phyloP scores from a whole-genome alignment of 805 yeast genomes.

The Vanderwaltozyma verrucispora region DNA sequence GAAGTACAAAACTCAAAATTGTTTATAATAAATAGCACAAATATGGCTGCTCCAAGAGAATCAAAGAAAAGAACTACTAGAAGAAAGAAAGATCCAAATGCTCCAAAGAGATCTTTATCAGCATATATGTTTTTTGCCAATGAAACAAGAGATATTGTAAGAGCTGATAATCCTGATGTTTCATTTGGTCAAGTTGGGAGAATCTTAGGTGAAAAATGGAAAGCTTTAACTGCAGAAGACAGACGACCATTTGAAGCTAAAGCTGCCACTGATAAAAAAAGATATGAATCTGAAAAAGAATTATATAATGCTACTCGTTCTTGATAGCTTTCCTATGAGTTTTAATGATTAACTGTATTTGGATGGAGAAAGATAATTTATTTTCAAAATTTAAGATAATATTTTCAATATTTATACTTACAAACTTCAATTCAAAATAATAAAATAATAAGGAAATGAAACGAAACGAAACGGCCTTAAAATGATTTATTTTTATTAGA shows the following conservation, averaged over 20 bases:
- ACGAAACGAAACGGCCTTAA: no score
- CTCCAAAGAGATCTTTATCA: conserved; percentile 96
- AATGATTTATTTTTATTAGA: no score
- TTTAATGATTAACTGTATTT: no score
- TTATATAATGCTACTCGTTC: conserved; percentile 48
- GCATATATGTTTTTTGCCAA: conserved; percentile 99
- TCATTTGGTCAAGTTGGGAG: conserved; percentile 94
- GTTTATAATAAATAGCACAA: no score
- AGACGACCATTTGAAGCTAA: conserved; percentile 85
- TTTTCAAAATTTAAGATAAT: no score
- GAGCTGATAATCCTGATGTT: conserved; percentile 94
- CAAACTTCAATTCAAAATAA: no score
- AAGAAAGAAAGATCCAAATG: conserved; percentile 78
- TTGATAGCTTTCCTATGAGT: conserved; percentile 3
- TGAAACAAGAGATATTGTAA: conserved; percentile 91
- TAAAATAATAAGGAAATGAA: no score
- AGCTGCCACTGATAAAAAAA: conserved; percentile 94
- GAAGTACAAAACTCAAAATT: no score
- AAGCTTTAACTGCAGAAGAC: conserved; percentile 71
- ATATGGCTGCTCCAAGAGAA: conserved; percentile 35
- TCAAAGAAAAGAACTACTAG: conserved; percentile 29
- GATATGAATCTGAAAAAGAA: conserved; percentile 94
- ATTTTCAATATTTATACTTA: no score
- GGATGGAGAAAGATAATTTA: no score
- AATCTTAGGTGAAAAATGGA: conserved; percentile 94